A percentile compares a stretch with the other conserved stretches of the same genome.
These are phyloP conservation scores for Colletotrichum graminicola DNA, from an alignment of 2,329 filamentous ascomycete genomes.

Conservation along the genomic window DNA sequence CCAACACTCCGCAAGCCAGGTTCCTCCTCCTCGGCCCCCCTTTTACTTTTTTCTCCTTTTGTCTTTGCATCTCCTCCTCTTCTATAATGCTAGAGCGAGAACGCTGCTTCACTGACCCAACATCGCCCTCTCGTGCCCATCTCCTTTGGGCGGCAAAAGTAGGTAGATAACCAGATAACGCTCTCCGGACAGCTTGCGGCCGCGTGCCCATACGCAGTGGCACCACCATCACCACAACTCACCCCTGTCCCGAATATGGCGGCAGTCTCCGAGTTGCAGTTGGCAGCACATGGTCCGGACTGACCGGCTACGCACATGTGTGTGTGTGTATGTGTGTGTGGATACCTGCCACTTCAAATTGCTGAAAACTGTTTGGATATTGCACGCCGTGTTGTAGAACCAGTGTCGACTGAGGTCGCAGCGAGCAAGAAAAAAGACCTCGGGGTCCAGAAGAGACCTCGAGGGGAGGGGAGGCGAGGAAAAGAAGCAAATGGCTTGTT, in stretches of 20 bases:
- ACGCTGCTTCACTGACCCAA: slow-evolving; percentile 16
- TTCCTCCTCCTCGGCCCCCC: slow-evolving; percentile 15
- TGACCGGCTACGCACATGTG: slow-evolving; percentile 16
- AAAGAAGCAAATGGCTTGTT: slow-evolving; percentile 28
- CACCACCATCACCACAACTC: neutral
- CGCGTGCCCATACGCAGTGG: slow-evolving; percentile 1
- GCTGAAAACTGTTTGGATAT: slow-evolving; percentile 5
- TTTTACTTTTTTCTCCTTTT: neutral
- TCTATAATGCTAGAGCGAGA: slow-evolving; percentile 31
- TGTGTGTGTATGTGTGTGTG: slow-evolving; percentile 3
- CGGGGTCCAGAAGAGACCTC: slow-evolving; percentile 4
- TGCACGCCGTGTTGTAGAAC: slow-evolving; percentile 7
- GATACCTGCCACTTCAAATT: slow-evolving; percentile 19
- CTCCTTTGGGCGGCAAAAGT: slow-evolving; percentile 38
- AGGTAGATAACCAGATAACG: slow-evolving; percentile 25
- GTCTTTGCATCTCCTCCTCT: slow-evolving; percentile 8
- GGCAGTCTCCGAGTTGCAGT: slow-evolving; percentile 20
- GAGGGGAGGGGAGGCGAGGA: slow-evolving; percentile 9
- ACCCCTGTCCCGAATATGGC: slow-evolving; percentile 16
- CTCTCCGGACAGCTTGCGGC: slow-evolving; percentile 26
- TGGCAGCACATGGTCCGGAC: slow-evolving; percentile 14
- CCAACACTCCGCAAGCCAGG: slow-evolving; percentile 32
- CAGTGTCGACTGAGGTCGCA: slow-evolving; percentile 18
- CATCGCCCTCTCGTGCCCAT: slow-evolving; percentile 13
- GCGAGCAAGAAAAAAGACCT: slow-evolving; percentile 14